These are phyloP conservation scores for Babesia divergens DNA, from an alignment of 169 alveolate species.

Conservation along the genomic window DNA sequence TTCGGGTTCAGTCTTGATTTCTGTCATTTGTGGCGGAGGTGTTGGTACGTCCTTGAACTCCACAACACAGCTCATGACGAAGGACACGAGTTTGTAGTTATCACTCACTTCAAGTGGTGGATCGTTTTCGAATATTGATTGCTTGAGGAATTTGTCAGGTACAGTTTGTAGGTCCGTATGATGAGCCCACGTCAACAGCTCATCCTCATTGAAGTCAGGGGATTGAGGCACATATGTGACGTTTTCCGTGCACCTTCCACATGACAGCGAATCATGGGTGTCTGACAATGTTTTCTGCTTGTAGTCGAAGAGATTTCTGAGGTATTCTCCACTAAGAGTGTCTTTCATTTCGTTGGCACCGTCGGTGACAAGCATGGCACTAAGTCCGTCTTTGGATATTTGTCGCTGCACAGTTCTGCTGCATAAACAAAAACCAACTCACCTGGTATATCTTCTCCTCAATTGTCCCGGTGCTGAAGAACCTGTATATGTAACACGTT, in stretches of 20 bases:
- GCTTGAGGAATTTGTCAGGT: constrained; percentile 63
- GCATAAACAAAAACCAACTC: constrained; percentile 61
- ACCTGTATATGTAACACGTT: constrained; percentile 92
- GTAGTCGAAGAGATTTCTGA: constrained; percentile 74
- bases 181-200: constrained; percentile 76
- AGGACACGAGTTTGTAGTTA: constrained; percentile 60
- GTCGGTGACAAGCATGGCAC: constrained; percentile 86
- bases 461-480: constrained; percentile 95
- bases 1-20: no score
- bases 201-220: constrained; percentile 60
- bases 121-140: constrained; percentile 59
- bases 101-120: constrained; percentile 38
- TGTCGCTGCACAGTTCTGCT: constrained; percentile 52
- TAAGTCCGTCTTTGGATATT: constrained; percentile 78
- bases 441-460: constrained; percentile 94
- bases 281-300: constrained; percentile 75
- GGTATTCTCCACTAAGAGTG: constrained; percentile 75
- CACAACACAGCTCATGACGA: constrained; percentile 71
- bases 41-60: constrained; percentile 53
- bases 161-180: constrained; percentile 70
- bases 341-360: constrained; percentile 73
- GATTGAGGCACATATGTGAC: constrained; percentile 38
- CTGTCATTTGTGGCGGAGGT: not conserved
- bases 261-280: constrained; percentile 79
- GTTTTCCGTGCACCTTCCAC: constrained; percentile 66